phyloP scores from a whole-genome alignment of 2,329 filamentous ascomycete genomes.

The Tolypocladium ovalisporum region DNA sequence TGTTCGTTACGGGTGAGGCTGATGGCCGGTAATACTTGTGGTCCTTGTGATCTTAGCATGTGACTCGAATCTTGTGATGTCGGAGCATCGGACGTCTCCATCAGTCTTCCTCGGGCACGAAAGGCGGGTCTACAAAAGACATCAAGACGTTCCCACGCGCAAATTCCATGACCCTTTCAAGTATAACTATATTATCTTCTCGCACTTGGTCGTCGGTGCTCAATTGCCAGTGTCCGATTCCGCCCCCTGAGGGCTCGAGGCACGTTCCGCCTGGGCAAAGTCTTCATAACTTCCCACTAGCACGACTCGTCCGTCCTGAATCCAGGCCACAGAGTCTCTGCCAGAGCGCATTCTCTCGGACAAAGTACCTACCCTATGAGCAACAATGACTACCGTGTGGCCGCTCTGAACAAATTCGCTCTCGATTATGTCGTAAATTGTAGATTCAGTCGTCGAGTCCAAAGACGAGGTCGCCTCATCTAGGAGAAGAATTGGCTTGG shows the following conservation, averaged over 20 bases:
- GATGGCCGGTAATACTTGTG: not conserved
- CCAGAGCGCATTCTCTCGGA: not conserved
- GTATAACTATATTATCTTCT: not conserved
- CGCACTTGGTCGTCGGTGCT: not conserved
- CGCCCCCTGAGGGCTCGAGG: not conserved
- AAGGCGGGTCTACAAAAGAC: no score
- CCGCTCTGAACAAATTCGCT: not conserved
- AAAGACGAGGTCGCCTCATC: not conserved
- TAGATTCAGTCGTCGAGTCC: not conserved
- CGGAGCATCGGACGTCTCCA: not conserved
- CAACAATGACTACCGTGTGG: not conserved
- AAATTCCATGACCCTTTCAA: no score
- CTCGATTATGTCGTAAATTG: not conserved
- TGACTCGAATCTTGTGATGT: not conserved
- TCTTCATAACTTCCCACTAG: not conserved
- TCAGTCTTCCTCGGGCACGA: not conserved
- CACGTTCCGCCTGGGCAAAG: not conserved
- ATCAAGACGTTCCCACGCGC: no score
- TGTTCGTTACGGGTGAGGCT: constrained; percentile 28
- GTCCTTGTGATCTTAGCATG: not conserved
- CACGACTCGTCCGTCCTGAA: not conserved
- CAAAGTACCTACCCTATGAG: not conserved
- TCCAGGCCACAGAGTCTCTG: not conserved
- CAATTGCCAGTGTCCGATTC: not conserved
- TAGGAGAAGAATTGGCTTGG: not conserved